Conservation (phyloP, 1,284 basidiomycete species). For the Ceraceosorus guamensis region DNA sequence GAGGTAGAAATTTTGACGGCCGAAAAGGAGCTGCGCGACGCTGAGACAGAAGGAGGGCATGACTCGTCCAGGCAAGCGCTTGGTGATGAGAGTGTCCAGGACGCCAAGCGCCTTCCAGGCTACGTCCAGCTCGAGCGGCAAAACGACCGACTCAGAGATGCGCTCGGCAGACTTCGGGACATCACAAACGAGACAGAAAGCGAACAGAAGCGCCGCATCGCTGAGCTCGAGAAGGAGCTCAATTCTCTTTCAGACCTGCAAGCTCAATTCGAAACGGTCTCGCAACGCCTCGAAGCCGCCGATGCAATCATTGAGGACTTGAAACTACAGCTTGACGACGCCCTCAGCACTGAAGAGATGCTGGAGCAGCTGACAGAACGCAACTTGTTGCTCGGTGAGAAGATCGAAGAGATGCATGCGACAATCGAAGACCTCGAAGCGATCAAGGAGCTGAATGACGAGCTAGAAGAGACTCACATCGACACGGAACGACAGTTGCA, state of each 20-base stretch:
- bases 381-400: conserved; percentile 70
- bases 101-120: conserved; percentile 15
- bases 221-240: conserved; percentile 83
- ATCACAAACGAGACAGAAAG: conserved; percentile 77
- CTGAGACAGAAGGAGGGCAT: background rate
- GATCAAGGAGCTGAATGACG: conserved; percentile 89
- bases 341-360: conserved; percentile 90
- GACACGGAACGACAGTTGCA: conserved; percentile 89
- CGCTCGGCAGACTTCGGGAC: conserved; percentile 77
- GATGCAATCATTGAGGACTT: conserved; percentile 88
- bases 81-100: conserved; percentile 2
- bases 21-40: conserved; percentile 49
- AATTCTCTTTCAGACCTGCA: conserved; percentile 19
- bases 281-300: conserved; percentile 46
- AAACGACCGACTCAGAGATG: conserved; percentile 89
- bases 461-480: conserved; percentile 90
- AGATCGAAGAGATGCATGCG: conserved; percentile 85
- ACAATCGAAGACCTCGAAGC: conserved; percentile 93
- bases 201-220: conserved; percentile 71
- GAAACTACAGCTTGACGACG: conserved; percentile 88
- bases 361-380: conserved; percentile 90
- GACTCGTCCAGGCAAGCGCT: background rate
- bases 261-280: conserved; percentile 20
- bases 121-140: conserved; percentile 85
- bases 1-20: conserved; percentile 72